Evolutionary conservation across 2,329 filamentous ascomycete genomes (phyloP).

Genomic region (Aphanocladium album): DNA sequence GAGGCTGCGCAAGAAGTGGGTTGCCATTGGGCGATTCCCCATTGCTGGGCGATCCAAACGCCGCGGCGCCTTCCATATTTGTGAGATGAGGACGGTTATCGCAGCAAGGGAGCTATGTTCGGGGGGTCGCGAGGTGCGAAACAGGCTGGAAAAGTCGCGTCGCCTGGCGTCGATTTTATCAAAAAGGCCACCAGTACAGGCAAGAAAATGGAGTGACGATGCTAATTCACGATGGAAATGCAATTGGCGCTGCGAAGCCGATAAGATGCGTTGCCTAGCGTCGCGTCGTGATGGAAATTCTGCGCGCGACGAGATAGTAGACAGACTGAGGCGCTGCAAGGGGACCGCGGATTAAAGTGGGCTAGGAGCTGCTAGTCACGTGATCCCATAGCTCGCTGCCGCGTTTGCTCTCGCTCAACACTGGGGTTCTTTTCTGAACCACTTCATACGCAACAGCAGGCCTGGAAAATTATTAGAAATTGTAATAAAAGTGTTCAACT

Average conservation of each 20-base stretch:
- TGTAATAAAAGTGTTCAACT: too few species aligned
- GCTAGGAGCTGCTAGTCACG: too few species aligned
- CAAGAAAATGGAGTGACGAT: constrained; percentile 11
- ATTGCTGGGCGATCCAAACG: constrained; percentile 53
- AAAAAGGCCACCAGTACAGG: constrained; percentile 5
- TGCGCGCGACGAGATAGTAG: constrained; percentile 14
- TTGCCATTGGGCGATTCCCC: constrained; percentile 48
- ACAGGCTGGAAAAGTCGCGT: constrained; percentile 10
- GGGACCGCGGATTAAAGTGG: too few species aligned
- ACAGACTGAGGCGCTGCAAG: too few species aligned
- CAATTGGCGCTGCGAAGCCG: constrained; percentile 10
- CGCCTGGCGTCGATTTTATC: constrained; percentile 11
- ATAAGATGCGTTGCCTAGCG: constrained; percentile 16
- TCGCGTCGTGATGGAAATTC: constrained; percentile 19
- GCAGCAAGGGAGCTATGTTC: constrained; percentile 14
- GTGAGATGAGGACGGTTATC: constrained; percentile 11
- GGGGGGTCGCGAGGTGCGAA: constrained; percentile 17
- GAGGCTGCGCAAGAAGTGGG: constrained; percentile 43
- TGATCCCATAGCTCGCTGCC: background rate
- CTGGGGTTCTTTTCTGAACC: too few species aligned
- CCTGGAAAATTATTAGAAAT: too few species aligned
- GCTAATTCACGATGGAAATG: constrained; percentile 8
- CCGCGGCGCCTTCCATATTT: constrained; percentile 55
- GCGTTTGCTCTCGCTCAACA: too few species aligned
- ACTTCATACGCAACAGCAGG: too few species aligned